Evolutionary conservation across 805 yeast species (phyloP).

Genomic region (Metschnikowia santaceciliae): DNA sequence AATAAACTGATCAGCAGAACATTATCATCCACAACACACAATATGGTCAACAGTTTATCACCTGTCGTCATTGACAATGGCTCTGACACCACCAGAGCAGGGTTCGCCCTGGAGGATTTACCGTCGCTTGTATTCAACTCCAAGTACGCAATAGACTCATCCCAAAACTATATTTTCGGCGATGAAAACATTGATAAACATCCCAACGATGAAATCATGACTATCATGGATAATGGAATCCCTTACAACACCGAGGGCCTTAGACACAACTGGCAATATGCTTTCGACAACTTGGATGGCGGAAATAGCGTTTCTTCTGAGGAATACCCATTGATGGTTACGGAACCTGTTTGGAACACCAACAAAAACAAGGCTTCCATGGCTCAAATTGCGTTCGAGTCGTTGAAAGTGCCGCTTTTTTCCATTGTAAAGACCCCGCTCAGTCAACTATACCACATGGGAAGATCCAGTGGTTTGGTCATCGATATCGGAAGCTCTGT

Average conservation of each 20-base stretch:
- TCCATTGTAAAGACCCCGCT: conserved; percentile 73
- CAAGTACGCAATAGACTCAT: conserved; percentile 42
- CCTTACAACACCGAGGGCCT: conserved; percentile 73
- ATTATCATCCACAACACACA: neutral
- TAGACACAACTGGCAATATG: conserved; percentile 62
- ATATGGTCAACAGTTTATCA: conserved; percentile 39
- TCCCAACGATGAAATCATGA: conserved; percentile 49
- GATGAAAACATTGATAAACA: conserved; percentile 43
- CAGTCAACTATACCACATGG: conserved; percentile 73
- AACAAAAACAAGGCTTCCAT: conserved; percentile 52
- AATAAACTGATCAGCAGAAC: neutral
- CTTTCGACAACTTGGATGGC: conserved; percentile 48
- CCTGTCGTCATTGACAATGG: conserved; percentile 72
- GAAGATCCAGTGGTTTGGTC: conserved; percentile 73
- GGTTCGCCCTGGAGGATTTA: conserved; percentile 59
- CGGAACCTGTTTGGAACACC: conserved; percentile 71
- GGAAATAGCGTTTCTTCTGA: conserved; percentile 41
- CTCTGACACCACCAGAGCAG: conserved; percentile 61
- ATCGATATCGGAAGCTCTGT: conserved; percentile 75
- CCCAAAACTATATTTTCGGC: conserved; percentile 36
- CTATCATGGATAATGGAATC: conserved; percentile 58
- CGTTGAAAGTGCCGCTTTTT: conserved; percentile 69
- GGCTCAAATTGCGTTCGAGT: conserved; percentile 72
- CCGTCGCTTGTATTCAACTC: conserved; percentile 60
- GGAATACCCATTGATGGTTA: conserved; percentile 63